Evolutionary conservation across 305 asterid species (phyloP), one percentile per base, ranked within the genome.

Genomic region (Ruellia speciosa): DNA sequence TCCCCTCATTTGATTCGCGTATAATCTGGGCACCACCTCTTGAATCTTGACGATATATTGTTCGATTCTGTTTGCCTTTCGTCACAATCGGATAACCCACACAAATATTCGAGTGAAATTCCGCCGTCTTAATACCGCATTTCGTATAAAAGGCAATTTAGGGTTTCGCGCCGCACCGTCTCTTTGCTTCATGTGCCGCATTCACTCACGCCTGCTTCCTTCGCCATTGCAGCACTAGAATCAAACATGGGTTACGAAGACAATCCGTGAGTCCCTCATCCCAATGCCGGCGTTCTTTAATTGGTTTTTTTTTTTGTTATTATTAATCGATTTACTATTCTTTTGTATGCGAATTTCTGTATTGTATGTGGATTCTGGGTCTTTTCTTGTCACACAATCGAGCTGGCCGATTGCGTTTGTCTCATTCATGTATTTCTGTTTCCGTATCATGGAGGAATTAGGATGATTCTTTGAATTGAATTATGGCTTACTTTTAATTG

Each of bases 231-330:
- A 10, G 49, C 13, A 0, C 2, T 14, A 14, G 49, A 11, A 35
- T 68, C 66, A 24, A 62, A 24, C 71, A 80, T 80, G 92, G 77
- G 76, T 61, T 80, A 72, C 81, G 80, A 72, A 17, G 81, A 82
- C 71, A 59, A 65, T 33, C 70, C 56, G 72, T 71, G 20, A 61
- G 69, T 66, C 14, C 31, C 18, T 0, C 6, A 6, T 56, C 20
- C 52, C 14, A 47, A 47, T 14, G 10, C 18, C 18, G 52, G 52
- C 14, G 18, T n/a, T 47, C n/a, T 14, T 47, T 24, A 31, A 0
- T 39, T 7, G 33, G 52, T 63, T n/a, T 43, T 43, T 43, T 43
- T 1, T 43, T 3, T 43, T 43, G 7, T 13, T 43, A 15, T 12
- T 37, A 24, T 24, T 24, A 24, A 24, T 24, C 31, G 4, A 24